These are phyloP conservation scores for Aspergillus luchuensis DNA, from an alignment of 2,329 filamentous ascomycete species.

Conservation along the genomic window DNA sequence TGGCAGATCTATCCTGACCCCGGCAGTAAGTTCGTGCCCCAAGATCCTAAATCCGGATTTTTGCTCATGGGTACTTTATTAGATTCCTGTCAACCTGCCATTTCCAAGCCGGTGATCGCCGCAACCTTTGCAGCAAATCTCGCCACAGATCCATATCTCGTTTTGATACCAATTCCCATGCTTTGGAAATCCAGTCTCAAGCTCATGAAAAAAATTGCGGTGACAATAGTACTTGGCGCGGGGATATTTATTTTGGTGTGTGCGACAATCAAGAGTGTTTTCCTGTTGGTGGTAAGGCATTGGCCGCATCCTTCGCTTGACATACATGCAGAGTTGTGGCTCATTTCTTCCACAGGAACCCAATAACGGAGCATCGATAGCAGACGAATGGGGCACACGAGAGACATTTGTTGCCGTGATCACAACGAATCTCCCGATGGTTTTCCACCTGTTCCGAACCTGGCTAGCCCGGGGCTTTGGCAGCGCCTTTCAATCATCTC, in stretches of 20 bases:
- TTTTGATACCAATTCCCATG: constrained; percentile 60
- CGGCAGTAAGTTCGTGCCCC: constrained; percentile 46
- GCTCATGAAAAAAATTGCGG: constrained; percentile 51
- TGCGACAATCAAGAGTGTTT: constrained; percentile 54
- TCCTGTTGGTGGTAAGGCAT: constrained; percentile 44
- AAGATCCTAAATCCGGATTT: not conserved
- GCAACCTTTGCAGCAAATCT: constrained; percentile 54
- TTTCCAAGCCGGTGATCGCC: constrained; percentile 52
- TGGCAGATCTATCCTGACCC: constrained; percentile 63
- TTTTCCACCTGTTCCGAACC: constrained; percentile 46
- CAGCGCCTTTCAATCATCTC: constrained; percentile 40
- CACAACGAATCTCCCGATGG: constrained; percentile 41
- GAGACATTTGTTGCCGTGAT: constrained; percentile 46
- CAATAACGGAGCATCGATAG: constrained; percentile 33
- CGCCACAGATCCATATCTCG: constrained; percentile 58
- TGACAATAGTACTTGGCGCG: constrained; percentile 55
- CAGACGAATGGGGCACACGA: constrained; percentile 42
- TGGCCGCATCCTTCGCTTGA: not conserved
- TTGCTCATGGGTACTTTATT: constrained; percentile 1
- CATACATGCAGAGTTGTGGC: not conserved
- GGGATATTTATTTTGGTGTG: constrained; percentile 56
- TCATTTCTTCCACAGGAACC: constrained; percentile 26
- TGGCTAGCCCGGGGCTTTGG: constrained; percentile 44
- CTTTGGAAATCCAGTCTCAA: constrained; percentile 54
- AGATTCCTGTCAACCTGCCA: constrained; percentile 52